These are phyloP conservation scores for Tremellales sp. DNA, from an alignment of 1,284 basidiomycete genomes.

Conservation along the genomic window DNA sequence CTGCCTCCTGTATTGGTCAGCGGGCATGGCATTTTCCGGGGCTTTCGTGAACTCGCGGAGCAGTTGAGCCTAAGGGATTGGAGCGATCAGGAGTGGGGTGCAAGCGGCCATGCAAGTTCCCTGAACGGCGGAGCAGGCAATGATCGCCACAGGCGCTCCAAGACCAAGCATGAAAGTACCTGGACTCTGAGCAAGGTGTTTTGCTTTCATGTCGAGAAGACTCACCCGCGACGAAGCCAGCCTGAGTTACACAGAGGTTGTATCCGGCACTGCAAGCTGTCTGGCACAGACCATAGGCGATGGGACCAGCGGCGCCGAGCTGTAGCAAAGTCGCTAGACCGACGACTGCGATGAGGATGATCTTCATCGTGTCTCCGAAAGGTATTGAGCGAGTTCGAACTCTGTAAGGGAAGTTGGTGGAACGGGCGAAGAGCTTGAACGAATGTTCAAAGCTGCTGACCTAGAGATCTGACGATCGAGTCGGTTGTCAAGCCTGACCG, in stretches of 20 bases:
- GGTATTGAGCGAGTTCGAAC: no score
- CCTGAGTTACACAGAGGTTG: neutral
- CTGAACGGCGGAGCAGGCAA: constrained; percentile 1
- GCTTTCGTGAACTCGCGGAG: no score
- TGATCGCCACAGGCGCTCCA: neutral
- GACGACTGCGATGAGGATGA: neutral
- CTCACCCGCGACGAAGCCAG: constrained; percentile 5
- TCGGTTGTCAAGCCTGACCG: no score
- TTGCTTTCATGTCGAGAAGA: no score
- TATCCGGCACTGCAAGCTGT: constrained; percentile 8
- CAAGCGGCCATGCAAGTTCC: constrained; percentile 2
- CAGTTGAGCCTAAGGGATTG: no score
- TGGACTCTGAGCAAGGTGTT: no score
- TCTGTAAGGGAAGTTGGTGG: no score
- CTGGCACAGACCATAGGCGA: constrained; percentile 2
- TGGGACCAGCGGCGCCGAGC: neutral
- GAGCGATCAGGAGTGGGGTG: constrained; percentile 1
- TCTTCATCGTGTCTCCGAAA: neutral
- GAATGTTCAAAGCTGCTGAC: no score
- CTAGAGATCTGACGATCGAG: no score
- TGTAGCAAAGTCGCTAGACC: neutral
- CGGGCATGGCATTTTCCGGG: no score
- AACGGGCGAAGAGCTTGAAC: no score
- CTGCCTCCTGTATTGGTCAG: no score
- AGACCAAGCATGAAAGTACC: neutral